Percentiles rank a stretch among this genome's conserved stretches.
Conservation (phyloP, 495 filamentous ascomycete genomes). For the Tuber brumale region DNA sequence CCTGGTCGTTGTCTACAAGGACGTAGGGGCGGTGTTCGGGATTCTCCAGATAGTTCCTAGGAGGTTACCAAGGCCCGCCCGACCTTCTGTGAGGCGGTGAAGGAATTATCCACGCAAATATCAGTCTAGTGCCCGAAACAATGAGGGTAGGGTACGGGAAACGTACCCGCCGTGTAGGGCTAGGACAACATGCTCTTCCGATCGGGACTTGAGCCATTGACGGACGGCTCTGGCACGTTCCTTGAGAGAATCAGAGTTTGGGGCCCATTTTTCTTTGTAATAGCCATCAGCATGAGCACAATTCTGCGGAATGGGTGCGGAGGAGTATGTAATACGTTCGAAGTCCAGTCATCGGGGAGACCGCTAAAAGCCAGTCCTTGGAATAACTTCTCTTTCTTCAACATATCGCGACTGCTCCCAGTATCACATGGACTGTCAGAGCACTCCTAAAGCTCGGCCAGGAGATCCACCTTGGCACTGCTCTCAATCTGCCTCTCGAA, state of each 20-base stretch:
- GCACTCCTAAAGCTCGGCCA: constrained; percentile 79
- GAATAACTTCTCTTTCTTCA: constrained; percentile 55
- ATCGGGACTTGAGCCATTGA: constrained; percentile 56
- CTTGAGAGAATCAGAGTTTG: constrained; percentile 54
- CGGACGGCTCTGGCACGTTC: constrained; percentile 60
- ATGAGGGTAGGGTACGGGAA: not conserved
- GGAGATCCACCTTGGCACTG: constrained; percentile 54
- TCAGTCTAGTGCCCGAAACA: not conserved
- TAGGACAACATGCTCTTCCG: constrained; percentile 55
- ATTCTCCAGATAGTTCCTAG: constrained; percentile 72
- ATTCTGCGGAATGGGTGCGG: not conserved
- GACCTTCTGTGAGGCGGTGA: constrained; percentile 80
- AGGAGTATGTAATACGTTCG: constrained; percentile 45
- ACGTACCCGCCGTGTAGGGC: constrained; percentile 58
- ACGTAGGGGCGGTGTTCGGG: constrained; percentile 71
- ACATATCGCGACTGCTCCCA: constrained; percentile 52
- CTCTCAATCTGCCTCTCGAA: constrained; percentile 50
- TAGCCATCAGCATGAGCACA: constrained; percentile 20
- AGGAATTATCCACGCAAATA: constrained; percentile 46
- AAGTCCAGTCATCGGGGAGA: constrained; percentile 53
- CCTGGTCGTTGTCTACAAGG: constrained; percentile 53
- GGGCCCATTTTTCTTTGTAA: constrained; percentile 63
- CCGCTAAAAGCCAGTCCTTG: constrained; percentile 49
- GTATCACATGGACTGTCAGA: constrained; percentile 72
- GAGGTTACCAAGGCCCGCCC: constrained; percentile 51